Evolutionary conservation across 371 early-diverging fungal genomes (phyloP).

Genomic region (Zychaea mexicana): DNA sequence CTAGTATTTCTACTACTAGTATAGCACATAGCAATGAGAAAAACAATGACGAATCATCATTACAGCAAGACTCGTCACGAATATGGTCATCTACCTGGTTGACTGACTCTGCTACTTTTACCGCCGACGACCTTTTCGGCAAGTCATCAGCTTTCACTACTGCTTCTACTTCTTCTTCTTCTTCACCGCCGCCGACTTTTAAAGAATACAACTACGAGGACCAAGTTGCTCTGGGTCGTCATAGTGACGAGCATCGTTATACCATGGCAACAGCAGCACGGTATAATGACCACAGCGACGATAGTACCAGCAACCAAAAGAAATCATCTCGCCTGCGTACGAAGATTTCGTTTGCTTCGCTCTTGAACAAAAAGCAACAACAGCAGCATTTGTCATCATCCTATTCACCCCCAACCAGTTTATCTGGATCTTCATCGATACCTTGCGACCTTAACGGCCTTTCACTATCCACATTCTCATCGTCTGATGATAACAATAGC

Average conservation of each 20-base stretch:
- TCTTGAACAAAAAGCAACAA: neutral
- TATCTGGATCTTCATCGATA: neutral
- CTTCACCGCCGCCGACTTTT: neutral
- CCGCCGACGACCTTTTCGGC: constrained; percentile 3
- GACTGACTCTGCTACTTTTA: neutral
- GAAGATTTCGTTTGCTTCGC: neutral
- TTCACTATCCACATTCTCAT: neutral
- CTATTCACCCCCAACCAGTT: neutral
- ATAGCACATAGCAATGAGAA: no score
- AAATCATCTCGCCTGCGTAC: neutral
- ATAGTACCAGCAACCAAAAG: neutral
- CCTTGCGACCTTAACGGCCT: neutral
- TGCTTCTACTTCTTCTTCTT: no score
- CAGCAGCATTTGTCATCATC: no score
- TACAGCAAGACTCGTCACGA: no score
- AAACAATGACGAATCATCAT: no score
- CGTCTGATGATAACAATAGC: neutral
- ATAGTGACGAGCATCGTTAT: no score
- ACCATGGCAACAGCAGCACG: no score
- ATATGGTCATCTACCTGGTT: constrained; percentile 4
- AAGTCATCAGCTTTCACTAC: neutral
- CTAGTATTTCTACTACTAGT: no score
- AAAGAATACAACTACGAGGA: neutral
- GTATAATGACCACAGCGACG: no score
- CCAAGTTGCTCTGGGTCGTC: no score